Evolutionary conservation across 1,284 basidiomycete species (phyloP).

Genomic region (Meira miltonrushii): DNA sequence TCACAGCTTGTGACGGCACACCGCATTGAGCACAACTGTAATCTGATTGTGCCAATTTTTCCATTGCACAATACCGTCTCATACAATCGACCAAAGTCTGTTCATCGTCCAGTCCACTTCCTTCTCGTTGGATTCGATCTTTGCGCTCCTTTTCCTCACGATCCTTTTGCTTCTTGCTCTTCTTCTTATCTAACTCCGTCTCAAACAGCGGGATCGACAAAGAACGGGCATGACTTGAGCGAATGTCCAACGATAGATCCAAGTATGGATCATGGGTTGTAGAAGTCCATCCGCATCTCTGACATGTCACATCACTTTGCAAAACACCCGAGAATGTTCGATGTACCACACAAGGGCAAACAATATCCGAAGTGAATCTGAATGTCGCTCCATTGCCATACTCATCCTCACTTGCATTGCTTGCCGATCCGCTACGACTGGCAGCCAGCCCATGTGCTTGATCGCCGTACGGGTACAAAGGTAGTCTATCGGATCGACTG

Average conservation of each 20-base stretch:
- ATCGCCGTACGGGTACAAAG: constrained; percentile 26
- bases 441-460: constrained; percentile 9
- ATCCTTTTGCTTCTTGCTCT: constrained; percentile 48
- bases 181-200: constrained; percentile 6
- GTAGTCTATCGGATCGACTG: constrained; percentile 13
- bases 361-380: constrained; percentile 10
- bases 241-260: constrained; percentile 75
- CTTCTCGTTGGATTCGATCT: constrained; percentile 53
- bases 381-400: background rate
- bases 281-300: constrained; percentile 66
- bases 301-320: constrained; percentile 84
- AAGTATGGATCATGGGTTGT: constrained; percentile 82
- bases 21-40: constrained; percentile 62
- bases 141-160: constrained; percentile 44
- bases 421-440: constrained; percentile 10
- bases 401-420: constrained; percentile 6
- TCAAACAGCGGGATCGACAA: background rate
- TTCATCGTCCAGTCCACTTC: constrained; percentile 24
- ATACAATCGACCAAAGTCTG: constrained; percentile 35
- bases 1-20: constrained; percentile 60
- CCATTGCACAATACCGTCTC: constrained; percentile 40
- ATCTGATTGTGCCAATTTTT: constrained; percentile 37
- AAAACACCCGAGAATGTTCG: constrained; percentile 80
- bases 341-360: constrained; percentile 86
- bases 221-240: background rate